Conservation (phyloP, 1,284 basidiomycete species). For the Rhodotorula glutinis region DNA sequence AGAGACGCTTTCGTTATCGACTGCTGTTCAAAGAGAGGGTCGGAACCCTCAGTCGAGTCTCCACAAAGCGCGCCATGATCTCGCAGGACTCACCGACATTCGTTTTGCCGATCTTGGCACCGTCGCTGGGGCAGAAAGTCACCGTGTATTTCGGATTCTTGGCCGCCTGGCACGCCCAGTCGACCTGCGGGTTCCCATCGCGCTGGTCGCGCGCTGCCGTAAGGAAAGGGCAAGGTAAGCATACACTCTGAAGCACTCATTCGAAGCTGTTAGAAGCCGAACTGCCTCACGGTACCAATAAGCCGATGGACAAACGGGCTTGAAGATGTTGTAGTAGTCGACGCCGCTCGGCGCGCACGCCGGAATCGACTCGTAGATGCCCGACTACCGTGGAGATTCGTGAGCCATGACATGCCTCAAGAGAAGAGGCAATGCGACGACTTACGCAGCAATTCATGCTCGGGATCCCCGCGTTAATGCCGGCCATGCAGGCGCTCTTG, state of each 20-base stretch:
- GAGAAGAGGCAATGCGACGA: neutral
- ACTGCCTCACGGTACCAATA: neutral
- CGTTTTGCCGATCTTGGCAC: neutral
- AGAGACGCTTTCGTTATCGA: neutral
- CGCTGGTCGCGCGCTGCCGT: conserved; percentile 18
- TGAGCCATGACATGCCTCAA: no score
- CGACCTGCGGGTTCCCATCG: conserved; percentile 4
- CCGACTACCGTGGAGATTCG: neutral
- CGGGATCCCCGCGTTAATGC: conserved; percentile 9
- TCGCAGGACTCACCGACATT: neutral
- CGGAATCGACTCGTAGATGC: conserved; percentile 10
- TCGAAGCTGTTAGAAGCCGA: no score
- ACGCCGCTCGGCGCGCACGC: neutral
- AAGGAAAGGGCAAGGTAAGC: no score
- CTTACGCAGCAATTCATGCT: conserved; percentile 20
- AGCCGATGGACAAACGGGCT: neutral
- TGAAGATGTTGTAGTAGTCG: conserved; percentile 16
- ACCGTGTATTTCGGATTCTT: conserved; percentile 8
- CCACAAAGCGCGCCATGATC: no score
- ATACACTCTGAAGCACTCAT: no score
- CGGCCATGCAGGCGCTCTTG: conserved; percentile 15
- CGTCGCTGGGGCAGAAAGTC: conserved; percentile 12
- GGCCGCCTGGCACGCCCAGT: conserved; percentile 2
- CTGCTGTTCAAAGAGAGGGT: neutral
- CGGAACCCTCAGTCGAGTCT: neutral